Evolutionary conservation across 2,329 filamentous ascomycete genomes (phyloP), one percentile per base, ranked within the genome.

Genomic region (Aspergillus ochraceus): DNA sequence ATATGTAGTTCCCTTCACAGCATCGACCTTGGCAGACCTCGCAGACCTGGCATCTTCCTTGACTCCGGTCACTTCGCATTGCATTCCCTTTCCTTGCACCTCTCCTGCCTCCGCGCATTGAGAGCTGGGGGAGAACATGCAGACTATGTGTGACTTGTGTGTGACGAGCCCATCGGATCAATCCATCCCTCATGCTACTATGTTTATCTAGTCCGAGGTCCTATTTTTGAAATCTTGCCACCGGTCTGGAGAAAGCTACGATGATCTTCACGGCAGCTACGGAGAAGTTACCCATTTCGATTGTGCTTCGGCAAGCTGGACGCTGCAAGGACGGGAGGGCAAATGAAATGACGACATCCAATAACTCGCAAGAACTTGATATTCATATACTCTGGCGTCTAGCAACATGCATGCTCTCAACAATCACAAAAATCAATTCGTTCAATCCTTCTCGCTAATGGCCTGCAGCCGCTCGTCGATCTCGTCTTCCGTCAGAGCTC

Each of bases 381-480:
- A 64, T 67, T 65, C 60, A 64, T 65, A 59, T 67, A 60, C 52
- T 68, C 63, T 60, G 36, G 60, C 57, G 61, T 67, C 66, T 64
- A 66, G 57, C 54, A 59, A 58, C 53, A 64, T 62, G 61, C 58
- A 60, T 60, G 56, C 57, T 61, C 55, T 63, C 59, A 46, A 45
- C 55, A 62, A 32, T 54, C 47, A 36, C 32, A 61, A 58, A 57
- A 51, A 52, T 47, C 57, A 52, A 60, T 57, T 22, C 55, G 46
- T 76, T 87, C 85, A 99, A 81, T 99, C 95, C 86, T 97, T 98
- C 85, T 99, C 95, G 60, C 92, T 92, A 78, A 99, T 99, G 58
- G 94, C 92, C 80, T 98, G 93, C 82, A 99, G 86, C 79, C 95
- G 87, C 81, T 98, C 95, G 73, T 99, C 95, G 77, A 99, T 97